Conservation (phyloP, 169 alveolate genomes). For the Amoebophrya sp. region DNA sequence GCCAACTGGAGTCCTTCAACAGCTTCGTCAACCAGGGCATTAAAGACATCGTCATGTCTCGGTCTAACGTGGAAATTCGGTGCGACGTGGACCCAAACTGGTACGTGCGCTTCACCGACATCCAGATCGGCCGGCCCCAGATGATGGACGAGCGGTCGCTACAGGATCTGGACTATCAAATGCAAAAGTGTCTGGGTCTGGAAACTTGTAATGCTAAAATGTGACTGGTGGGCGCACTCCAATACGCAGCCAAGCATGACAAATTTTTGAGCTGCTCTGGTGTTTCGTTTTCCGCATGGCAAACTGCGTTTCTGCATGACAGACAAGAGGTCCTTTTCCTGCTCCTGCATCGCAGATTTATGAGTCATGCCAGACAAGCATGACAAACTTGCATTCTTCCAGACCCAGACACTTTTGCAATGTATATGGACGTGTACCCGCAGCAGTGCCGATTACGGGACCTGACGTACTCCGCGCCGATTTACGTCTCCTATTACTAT, state of each 20-base stretch:
- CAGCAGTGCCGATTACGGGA: constrained; percentile 88
- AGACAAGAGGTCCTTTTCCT: no score
- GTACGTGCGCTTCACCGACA: constrained; percentile 34
- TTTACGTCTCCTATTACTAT: constrained; percentile 90
- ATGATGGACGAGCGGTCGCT: constrained; percentile 39
- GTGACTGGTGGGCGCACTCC: no score
- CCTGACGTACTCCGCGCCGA: constrained; percentile 95
- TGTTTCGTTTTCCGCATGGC: no score
- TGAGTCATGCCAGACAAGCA: no score
- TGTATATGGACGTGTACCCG: constrained; percentile 37
- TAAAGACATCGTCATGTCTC: constrained; percentile 35
- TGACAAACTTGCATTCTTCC: no score
- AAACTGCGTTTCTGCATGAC: no score
- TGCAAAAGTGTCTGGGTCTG: background rate
- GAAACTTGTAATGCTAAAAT: no score
- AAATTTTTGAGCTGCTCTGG: no score
- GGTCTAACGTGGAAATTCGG: constrained; percentile 35
- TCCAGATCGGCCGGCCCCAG: constrained; percentile 25
- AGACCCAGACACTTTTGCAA: no score
- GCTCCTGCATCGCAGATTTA: no score
- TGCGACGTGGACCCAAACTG: constrained; percentile 43
- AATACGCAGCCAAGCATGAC: no score
- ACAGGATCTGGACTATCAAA: background rate
- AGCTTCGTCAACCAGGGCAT: constrained; percentile 18
- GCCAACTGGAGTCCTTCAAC: constrained; percentile 44